Evolutionary conservation across 2,329 filamentous ascomycete genomes (phyloP).

Genomic region (Hymenoscyphus albidus): DNA sequence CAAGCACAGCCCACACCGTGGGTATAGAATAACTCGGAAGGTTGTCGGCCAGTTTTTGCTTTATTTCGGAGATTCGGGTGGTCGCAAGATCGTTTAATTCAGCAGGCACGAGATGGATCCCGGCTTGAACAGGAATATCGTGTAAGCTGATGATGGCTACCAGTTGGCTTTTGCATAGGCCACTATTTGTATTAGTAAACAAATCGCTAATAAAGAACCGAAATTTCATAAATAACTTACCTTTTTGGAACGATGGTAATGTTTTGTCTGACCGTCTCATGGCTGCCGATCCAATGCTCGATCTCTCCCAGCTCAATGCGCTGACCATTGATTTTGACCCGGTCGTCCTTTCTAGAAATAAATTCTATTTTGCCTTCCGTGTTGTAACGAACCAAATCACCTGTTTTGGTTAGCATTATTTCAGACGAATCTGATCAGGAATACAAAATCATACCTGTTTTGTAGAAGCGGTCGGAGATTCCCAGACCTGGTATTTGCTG

Average conservation of each 20-base stretch:
- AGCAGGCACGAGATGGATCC: not conserved
- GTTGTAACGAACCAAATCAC: slow-evolving; percentile 54
- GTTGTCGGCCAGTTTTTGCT: not conserved
- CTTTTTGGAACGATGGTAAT: not conserved
- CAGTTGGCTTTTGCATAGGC: not conserved
- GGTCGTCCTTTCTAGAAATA: slow-evolving; percentile 61
- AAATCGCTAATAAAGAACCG: too few relatives aligned
- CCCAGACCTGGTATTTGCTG: not conserved
- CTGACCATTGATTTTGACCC: slow-evolving; percentile 81
- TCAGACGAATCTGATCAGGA: too few relatives aligned
- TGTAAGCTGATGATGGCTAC: not conserved
- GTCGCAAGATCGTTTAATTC: not conserved
- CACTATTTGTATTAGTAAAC: too few relatives aligned
- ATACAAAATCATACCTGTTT: slow-evolving; percentile 40
- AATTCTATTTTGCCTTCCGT: slow-evolving; percentile 48
- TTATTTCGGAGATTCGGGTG: slow-evolving; percentile 1
- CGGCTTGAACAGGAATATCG: too few relatives aligned
- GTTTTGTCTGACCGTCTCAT: not conserved
- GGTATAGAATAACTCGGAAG: slow-evolving; percentile 20
- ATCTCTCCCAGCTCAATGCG: slow-evolving; percentile 74
- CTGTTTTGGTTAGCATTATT: slow-evolving; percentile 40
- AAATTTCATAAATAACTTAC: too few relatives aligned
- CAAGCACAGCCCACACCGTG: slow-evolving; percentile 6
- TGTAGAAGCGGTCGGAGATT: slow-evolving; percentile 38
- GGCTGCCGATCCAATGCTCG: slow-evolving; percentile 46